phyloP scores from a whole-genome alignment of 805 yeast species.

The Nakazawaea wyomingensis region DNA sequence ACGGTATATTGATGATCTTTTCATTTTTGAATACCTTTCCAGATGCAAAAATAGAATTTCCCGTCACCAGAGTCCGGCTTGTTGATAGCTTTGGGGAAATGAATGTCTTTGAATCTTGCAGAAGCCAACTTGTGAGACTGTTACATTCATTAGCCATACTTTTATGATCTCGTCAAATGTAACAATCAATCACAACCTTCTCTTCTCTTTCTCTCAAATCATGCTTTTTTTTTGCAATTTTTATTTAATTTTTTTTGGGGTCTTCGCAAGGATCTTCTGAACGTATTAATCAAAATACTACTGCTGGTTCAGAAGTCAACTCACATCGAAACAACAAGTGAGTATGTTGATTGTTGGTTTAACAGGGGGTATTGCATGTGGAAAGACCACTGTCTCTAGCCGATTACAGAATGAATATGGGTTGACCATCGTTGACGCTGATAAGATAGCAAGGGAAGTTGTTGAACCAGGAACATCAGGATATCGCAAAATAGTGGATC shows the following conservation, averaged over 20 bases:
- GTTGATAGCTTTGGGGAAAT: constrained; percentile 39
- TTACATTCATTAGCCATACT: constrained; percentile 1
- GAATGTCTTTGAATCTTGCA: constrained; percentile 17
- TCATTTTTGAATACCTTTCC: constrained; percentile 34
- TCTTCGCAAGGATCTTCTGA: too few species aligned
- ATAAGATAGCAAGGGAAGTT: constrained; percentile 77
- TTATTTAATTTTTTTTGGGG: background rate
- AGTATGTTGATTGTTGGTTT: constrained; percentile 84
- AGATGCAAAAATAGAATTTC: constrained; percentile 57
- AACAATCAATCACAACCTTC: too few species aligned
- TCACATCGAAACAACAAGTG: background rate
- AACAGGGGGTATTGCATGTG: constrained; percentile 98
- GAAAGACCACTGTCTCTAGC: constrained; percentile 84
- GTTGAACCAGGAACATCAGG: constrained; percentile 78
- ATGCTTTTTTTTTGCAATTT: constrained; percentile 7
- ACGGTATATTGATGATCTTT: constrained; percentile 51
- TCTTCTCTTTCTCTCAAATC: constrained; percentile 10
- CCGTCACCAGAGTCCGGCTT: constrained; percentile 39
- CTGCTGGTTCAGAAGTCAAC: too few species aligned
- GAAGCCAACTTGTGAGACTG: constrained; percentile 28
- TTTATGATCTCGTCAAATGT: too few species aligned
- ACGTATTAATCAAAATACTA: too few species aligned
- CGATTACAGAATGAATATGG: constrained; percentile 45
- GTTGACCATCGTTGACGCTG: constrained; percentile 80
- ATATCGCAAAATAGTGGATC: constrained; percentile 54